These are phyloP conservation scores for Aureobasidium sp. DNA, from an alignment of 2,329 filamentous ascomycete genomes.

Conservation along the genomic window DNA sequence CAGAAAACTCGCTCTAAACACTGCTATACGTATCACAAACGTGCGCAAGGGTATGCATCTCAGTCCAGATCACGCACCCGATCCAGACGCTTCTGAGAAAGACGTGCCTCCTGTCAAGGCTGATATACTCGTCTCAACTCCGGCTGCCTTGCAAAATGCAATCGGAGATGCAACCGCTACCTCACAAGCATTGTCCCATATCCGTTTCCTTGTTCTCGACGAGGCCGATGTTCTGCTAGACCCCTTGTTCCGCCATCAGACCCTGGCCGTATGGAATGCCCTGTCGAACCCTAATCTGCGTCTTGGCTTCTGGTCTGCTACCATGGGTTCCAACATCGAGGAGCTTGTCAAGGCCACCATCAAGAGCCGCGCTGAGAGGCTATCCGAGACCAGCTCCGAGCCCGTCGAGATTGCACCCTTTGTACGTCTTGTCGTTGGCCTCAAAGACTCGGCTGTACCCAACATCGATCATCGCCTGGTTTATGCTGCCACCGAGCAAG, in stretches of 20 bases:
- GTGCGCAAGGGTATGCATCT: slow-evolving; percentile 83
- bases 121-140: slow-evolving; percentile 75
- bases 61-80: slow-evolving; percentile 21
- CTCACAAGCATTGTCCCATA: slow-evolving; percentile 40
- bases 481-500: slow-evolving; percentile 87
- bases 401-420: slow-evolving; percentile 41
- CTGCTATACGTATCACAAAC: slow-evolving; percentile 68
- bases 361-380: slow-evolving; percentile 39
- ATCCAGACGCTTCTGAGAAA: slow-evolving; percentile 38
- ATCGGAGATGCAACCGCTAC: slow-evolving; percentile 51
- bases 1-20: slow-evolving; percentile 69
- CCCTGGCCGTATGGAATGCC: slow-evolving; percentile 72
- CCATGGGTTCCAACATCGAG: slow-evolving; percentile 92
- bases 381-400: slow-evolving; percentile 24
- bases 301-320: slow-evolving; percentile 88
- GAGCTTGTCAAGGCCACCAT: slow-evolving; percentile 65
- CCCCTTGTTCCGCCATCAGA: slow-evolving; percentile 83
- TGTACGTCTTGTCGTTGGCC: slow-evolving; percentile 81
- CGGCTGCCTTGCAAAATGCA: slow-evolving; percentile 64
- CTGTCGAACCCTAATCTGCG: slow-evolving; percentile 65
- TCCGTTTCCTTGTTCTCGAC: slow-evolving; percentile 73
- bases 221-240: slow-evolving; percentile 95
- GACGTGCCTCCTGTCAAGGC: slow-evolving; percentile 35
- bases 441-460: slow-evolving; percentile 92
- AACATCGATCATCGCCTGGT: slow-evolving; percentile 83